phyloP scores from a whole-genome alignment of 192 early-diverging fungal genomes.

The Umbelopsis sp. region DNA sequence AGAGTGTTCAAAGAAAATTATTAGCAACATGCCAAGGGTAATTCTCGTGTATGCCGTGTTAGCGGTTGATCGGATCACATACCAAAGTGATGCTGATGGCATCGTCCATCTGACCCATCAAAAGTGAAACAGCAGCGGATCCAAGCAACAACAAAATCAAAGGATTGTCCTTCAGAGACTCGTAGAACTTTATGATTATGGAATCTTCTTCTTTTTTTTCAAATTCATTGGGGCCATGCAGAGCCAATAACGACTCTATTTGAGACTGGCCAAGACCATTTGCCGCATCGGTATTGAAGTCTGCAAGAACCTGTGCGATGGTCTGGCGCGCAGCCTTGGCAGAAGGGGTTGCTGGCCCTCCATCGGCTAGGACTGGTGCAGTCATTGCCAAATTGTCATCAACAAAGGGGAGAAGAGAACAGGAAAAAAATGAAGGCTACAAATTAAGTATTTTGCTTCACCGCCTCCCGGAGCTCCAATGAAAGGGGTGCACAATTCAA shows the following conservation, averaged over 20 bases:
- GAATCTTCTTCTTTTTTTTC: constrained; percentile 68
- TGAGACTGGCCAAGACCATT: constrained; percentile 49
- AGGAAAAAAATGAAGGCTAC: too few species aligned
- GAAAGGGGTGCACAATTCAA: too few species aligned
- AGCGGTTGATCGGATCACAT: background rate
- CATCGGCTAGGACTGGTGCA: constrained; percentile 20
- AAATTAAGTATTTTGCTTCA: too few species aligned
- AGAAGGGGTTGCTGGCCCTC: constrained; percentile 49
- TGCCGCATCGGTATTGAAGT: constrained; percentile 45
- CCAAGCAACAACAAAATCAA: constrained; percentile 78
- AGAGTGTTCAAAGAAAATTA: background rate
- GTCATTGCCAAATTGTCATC: constrained; percentile 9
- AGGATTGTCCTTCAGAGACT: constrained; percentile 82
- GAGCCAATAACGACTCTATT: constrained; percentile 40
- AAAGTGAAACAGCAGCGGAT: constrained; percentile 69
- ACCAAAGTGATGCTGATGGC: constrained; percentile 85
- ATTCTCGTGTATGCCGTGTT: background rate
- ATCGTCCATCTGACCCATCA: constrained; percentile 80
- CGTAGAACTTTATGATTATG: constrained; percentile 72
- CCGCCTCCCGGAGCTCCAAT: too few species aligned
- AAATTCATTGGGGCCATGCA: constrained; percentile 71
- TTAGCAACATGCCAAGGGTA: background rate
- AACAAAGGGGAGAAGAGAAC: background rate
- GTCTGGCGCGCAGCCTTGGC: constrained; percentile 53
- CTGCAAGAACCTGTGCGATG: constrained; percentile 45